phyloP scores from a whole-genome alignment of 1,284 basidiomycete genomes.

The Anthracocystis walkeri region DNA sequence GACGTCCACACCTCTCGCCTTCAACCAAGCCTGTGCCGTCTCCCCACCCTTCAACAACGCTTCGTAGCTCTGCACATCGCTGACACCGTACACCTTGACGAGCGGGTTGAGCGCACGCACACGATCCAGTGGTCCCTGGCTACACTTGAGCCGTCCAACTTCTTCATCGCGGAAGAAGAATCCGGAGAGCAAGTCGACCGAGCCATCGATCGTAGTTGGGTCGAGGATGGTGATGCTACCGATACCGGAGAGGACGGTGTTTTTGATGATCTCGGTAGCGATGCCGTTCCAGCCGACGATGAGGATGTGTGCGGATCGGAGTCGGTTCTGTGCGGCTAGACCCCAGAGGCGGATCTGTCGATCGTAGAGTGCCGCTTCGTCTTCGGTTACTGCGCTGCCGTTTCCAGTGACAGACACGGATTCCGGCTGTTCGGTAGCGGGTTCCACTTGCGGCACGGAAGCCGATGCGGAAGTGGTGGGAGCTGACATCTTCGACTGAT shows the following conservation, averaged over 20 bases:
- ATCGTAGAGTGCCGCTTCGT: slow-evolving; percentile 90
- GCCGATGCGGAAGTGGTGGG: background rate
- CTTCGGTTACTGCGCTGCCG: slow-evolving; percentile 70
- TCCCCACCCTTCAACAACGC: slow-evolving; percentile 34
- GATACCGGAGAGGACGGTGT: slow-evolving; percentile 77
- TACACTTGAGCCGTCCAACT: slow-evolving; percentile 71
- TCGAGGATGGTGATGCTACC: slow-evolving; percentile 75
- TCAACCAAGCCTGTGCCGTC: slow-evolving; percentile 69
- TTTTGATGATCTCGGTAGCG: slow-evolving; percentile 97
- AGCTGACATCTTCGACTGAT: slow-evolving; percentile 8
- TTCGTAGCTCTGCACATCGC: slow-evolving; percentile 25
- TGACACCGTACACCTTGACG: slow-evolving; percentile 77
- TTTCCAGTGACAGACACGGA: background rate
- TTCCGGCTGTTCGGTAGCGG: background rate
- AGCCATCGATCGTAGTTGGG: slow-evolving; percentile 52
- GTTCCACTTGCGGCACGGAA: slow-evolving; percentile 2
- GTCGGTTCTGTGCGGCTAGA: slow-evolving; percentile 94
- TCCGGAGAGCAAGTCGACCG: slow-evolving; percentile 86
- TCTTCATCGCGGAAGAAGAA: slow-evolving; percentile 95
- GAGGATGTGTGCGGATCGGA: slow-evolving; percentile 92
- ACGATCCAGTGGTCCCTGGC: slow-evolving; percentile 70
- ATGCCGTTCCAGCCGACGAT: slow-evolving; percentile 84
- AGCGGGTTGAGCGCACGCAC: slow-evolving; percentile 92
- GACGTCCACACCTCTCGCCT: slow-evolving; percentile 70
- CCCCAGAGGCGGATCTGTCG: slow-evolving; percentile 98